These are phyloP conservation scores for Gonapodya prolifera DNA, from an alignment of 192 early-diverging fungal species.

Conservation along the genomic window DNA sequence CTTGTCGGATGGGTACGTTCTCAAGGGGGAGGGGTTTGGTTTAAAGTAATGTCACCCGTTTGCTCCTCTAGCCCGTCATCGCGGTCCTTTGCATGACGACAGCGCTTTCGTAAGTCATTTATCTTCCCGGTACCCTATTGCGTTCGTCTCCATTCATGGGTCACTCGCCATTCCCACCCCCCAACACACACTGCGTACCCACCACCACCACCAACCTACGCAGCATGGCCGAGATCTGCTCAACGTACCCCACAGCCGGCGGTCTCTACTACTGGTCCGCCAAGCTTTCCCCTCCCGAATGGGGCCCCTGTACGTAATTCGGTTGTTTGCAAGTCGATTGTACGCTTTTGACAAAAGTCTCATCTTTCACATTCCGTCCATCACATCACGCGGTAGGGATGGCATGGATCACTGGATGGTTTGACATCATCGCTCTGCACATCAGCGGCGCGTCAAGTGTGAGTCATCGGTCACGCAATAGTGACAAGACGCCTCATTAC, in stretches of 20 bases:
- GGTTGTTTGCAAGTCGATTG: too few relatives aligned
- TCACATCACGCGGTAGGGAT: too few relatives aligned
- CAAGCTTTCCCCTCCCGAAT: not conserved
- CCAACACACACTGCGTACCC: too few relatives aligned
- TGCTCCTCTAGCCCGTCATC: not conserved
- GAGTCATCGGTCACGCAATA: not conserved
- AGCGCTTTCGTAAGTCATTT: not conserved
- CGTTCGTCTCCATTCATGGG: too few relatives aligned
- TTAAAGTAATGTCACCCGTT: not conserved
- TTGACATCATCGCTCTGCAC: not conserved
- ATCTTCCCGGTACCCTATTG: too few relatives aligned
- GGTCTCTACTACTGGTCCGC: slow-evolving; percentile 4
- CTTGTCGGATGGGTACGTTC: not conserved
- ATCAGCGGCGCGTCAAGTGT: not conserved
- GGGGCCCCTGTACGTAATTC: slow-evolving; percentile 1
- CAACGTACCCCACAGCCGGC: slow-evolving; percentile 1
- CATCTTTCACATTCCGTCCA: too few relatives aligned
- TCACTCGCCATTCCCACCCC: too few relatives aligned
- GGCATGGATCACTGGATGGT: not conserved
- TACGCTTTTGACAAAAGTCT: too few relatives aligned
- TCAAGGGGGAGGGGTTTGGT: not conserved
- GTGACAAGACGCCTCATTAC: not conserved
- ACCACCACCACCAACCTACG: too few relatives aligned
- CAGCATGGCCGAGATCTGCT: slow-evolving; percentile 7
- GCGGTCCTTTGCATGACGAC: not conserved